Evolutionary conservation across 2,329 filamentous ascomycete species (phyloP).

Genomic region (Calonectria leucothoes): DNA sequence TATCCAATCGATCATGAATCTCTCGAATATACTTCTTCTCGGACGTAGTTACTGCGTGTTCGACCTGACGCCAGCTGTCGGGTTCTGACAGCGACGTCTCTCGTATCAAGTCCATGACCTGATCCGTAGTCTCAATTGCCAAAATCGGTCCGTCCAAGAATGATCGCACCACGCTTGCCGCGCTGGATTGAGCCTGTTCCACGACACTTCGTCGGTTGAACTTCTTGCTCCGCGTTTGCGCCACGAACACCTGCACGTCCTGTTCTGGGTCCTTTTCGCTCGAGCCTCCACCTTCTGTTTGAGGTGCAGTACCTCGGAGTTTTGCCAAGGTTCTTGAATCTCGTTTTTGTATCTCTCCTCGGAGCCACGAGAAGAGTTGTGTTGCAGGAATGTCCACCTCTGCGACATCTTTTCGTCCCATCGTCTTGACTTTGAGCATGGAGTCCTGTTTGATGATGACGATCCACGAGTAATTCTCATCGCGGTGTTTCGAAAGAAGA

Average conservation of each 20-base stretch:
- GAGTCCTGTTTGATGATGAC: slow-evolving; percentile 86
- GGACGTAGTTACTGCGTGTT: slow-evolving; percentile 79
- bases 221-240: slow-evolving; percentile 89
- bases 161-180: slow-evolving; percentile 72
- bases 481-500: slow-evolving; percentile 78
- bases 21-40: slow-evolving; percentile 88
- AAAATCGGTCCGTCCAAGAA: slow-evolving; percentile 84
- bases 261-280: slow-evolving; percentile 62
- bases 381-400: slow-evolving; percentile 80
- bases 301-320: slow-evolving; percentile 47
- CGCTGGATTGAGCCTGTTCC: slow-evolving; percentile 75
- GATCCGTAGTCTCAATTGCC: slow-evolving; percentile 89
- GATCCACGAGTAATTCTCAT: slow-evolving; percentile 86
- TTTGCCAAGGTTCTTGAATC: slow-evolving; percentile 70
- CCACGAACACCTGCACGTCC: slow-evolving; percentile 86
- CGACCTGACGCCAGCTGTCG: slow-evolving; percentile 85
- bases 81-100: slow-evolving; percentile 81
- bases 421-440: slow-evolving; percentile 82
- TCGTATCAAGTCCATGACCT: slow-evolving; percentile 80
- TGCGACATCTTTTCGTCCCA: slow-evolving; percentile 78
- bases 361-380: slow-evolving; percentile 84
- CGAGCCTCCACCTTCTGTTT: slow-evolving; percentile 44
- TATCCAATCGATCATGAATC: slow-evolving; percentile 79
- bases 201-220: slow-evolving; percentile 89
- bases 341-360: slow-evolving; percentile 83